A percentile compares a stretch with the other conserved stretches of the same genome.
These are phyloP conservation scores for Huntiella moniliformis DNA, from an alignment of 2,329 filamentous ascomycete genomes.

Conservation along the genomic window DNA sequence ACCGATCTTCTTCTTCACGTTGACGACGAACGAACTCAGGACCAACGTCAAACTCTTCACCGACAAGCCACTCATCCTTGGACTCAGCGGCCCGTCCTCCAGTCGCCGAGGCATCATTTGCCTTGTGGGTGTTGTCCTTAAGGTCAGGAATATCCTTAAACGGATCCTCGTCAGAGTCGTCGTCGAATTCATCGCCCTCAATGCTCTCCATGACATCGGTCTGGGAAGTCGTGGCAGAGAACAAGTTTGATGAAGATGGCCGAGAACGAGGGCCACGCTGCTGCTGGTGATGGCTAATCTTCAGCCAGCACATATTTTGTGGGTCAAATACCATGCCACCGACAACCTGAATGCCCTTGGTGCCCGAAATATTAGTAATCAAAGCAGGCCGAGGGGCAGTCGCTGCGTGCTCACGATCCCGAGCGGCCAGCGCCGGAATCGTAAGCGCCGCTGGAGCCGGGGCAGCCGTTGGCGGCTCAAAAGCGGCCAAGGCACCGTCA, in stretches of 20 bases:
- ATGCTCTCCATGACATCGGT: conserved; percentile 35
- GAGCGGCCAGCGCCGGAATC: conserved; percentile 23
- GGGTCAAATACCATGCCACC: conserved; percentile 99
- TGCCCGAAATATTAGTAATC: conserved; percentile 74
- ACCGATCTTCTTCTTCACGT: conserved; percentile 77
- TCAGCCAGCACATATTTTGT: conserved; percentile 93
- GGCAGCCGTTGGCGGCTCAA: conserved; percentile 45
- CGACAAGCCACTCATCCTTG: conserved; percentile 66
- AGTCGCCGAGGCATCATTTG: conserved; percentile 26
- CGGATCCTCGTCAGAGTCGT: conserved; percentile 79
- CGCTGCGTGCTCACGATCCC: conserved; percentile 32
- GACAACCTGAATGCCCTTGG: conserved; percentile 79
- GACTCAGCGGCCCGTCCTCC: conserved; percentile 30
- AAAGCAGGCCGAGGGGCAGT: conserved; percentile 52
- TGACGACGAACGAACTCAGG: conserved; percentile 83
- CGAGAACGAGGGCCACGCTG: conserved; percentile 15
- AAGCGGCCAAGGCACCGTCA: conserved; percentile 63
- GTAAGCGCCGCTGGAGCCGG: conserved; percentile 28
- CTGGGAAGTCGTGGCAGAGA: conserved; percentile 15
- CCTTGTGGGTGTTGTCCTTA: conserved; percentile 44
- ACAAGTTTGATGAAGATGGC: conserved; percentile 8
- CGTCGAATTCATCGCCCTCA: conserved; percentile 51
- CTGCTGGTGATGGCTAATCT: conserved; percentile 34
- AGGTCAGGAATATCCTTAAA: conserved; percentile 92
- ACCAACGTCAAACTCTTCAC: conserved; percentile 93